Base-by-base conservation (phyloP, 169 alveolate species). In the Plasmodium vivax region DNA sequence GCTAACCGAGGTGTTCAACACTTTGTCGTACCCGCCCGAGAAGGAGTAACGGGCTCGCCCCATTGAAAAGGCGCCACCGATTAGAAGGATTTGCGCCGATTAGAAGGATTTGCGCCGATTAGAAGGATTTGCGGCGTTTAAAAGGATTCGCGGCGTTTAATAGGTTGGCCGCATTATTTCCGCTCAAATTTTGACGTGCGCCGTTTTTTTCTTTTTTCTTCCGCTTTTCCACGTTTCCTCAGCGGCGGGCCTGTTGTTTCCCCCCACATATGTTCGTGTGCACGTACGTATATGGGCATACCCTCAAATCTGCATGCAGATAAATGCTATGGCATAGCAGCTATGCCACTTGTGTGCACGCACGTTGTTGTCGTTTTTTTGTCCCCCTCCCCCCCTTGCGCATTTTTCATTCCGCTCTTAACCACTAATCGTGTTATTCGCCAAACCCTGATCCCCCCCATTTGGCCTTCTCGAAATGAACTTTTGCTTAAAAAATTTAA, bases 1-100 rank as follows among this genome's bases (percentile, higher is more conserved):
- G 73, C 74, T 90, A 81, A 90, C 94, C 38, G 80, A 43, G 36
- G 91, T 56, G 19, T 90, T 90, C 54, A 82, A 34, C 30, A 90
- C 30, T 0, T 47, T 90, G 91, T 90, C 94, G 14, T 90, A 90
- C 23, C 94, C 94, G 4, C 10, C 72, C 7, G 94, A 90, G 16
- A 88, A 88, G 72, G 91, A 80, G 19, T 90, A 90, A 80, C 79
- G 62, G 12, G 36, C 9, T 82, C 19, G 6, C n/a, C 58, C 58
- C 58, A 47, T 47, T 47, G 19, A 47, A 47, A 47, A 47, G 58
- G 19, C 4, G 58, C 7, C 19, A 47, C 19, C 58, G 14, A 1
- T 47, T 47, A 47, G 14, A 45, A 45, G 27, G 0, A 23, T 23
- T 23, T 23, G 27, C 27, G 27, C 0, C 27, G 27, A 0, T 23